These are phyloP conservation scores for Spraguea lophii DNA, from an alignment of 371 early-diverging fungal genomes.

Conservation along the genomic window DNA sequence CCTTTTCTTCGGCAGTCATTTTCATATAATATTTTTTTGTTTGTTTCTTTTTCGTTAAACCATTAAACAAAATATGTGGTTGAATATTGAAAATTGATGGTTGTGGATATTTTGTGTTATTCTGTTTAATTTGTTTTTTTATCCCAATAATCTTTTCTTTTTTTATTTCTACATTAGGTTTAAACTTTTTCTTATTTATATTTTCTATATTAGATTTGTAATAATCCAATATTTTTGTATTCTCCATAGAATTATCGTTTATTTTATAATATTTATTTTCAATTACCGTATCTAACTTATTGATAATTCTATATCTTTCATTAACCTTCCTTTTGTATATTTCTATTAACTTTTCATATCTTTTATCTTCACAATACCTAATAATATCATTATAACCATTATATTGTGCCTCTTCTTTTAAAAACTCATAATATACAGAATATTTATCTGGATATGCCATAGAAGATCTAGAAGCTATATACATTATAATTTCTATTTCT, in stretches of 20 bases:
- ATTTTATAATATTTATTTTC: no score
- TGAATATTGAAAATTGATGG: no score
- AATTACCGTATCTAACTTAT: neutral
- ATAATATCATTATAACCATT: neutral
- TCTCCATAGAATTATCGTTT: neutral
- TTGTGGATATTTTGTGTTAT: neutral
- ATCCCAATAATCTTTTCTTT: neutral
- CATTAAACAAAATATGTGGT: no score
- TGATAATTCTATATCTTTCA: neutral
- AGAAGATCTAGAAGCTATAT: no score
- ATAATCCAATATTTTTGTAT: neutral
- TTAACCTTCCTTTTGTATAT: neutral
- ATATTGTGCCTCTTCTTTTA: neutral
- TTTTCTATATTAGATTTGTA: neutral
- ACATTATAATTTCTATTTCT: no score
- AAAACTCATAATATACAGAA: neutral
- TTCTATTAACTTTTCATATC: neutral
- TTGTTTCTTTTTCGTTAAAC: conserved; percentile 3
- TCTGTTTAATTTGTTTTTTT: neutral
- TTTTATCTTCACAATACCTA: neutral
- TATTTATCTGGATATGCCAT: no score
- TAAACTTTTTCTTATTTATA: neutral
- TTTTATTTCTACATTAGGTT: neutral
- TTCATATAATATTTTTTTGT: conserved; percentile 8
- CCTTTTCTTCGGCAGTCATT: conserved; percentile 17